phyloP scores from a whole-genome alignment of 257 asterid species.

The Gentiana macrophylla region DNA sequence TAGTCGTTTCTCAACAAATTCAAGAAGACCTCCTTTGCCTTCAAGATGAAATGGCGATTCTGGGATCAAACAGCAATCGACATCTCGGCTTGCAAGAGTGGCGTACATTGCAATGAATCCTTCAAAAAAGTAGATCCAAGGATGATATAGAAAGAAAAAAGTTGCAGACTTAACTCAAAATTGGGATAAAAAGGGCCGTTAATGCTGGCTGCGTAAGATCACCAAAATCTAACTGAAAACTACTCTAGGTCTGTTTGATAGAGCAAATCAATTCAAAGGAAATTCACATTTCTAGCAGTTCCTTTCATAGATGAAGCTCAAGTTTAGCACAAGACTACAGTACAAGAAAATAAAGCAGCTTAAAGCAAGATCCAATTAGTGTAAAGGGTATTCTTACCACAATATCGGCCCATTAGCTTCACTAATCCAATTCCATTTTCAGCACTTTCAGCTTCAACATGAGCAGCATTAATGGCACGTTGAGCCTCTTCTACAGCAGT shows the following conservation, averaged over 20 bases:
- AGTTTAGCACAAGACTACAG: constrained; percentile 1
- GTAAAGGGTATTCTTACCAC: constrained; percentile 42
- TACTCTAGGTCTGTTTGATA: no score
- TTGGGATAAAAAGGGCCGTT: no score
- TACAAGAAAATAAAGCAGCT: neutral
- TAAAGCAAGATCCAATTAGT: neutral
- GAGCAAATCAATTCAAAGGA: no score
- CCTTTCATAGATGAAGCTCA: constrained; percentile 1
- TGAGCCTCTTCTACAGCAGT: constrained; percentile 96
- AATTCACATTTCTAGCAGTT: neutral
- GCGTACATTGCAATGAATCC: constrained; percentile 96
- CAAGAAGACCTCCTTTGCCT: constrained; percentile 76
- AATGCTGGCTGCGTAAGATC: no score
- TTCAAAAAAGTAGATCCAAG: constrained; percentile 20
- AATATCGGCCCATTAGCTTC: constrained; percentile 91
- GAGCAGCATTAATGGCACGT: constrained; percentile 96
- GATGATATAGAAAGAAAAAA: neutral
- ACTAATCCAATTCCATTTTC: constrained; percentile 91
- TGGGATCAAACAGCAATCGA: constrained; percentile 91
- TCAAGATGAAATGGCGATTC: constrained; percentile 86
- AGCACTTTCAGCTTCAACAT: constrained; percentile 90
- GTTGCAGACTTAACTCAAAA: no score
- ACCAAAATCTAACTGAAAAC: no score
- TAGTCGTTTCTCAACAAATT: constrained; percentile 54
- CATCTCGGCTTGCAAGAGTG: constrained; percentile 95